Evolutionary conservation across 75 land plant genomes (phyloP), one percentile per base, ranked within the genome.

Genomic region (Selaginella tamariscina): DNA sequence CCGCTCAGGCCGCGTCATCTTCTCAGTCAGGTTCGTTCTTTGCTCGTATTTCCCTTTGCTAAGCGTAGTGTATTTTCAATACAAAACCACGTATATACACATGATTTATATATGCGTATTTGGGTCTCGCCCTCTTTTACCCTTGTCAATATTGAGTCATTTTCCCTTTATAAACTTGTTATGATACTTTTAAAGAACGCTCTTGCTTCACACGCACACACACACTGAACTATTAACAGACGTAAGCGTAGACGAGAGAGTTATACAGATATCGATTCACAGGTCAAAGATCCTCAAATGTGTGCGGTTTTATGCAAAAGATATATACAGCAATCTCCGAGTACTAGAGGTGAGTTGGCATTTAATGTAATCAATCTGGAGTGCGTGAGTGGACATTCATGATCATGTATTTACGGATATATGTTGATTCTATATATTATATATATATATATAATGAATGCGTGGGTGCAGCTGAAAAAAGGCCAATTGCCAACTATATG

Each of bases 401-500:
- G 49, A 5, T 39, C 23, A 1, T 59, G 49, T 5, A 39, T 39
- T 39, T 39, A 5, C 15, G 49, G 49, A 5, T 39, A 15, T 39
- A 5, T 5, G 49, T 39, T 39, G 49, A 39, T 39, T 39, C 11
- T 39, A 5, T 39, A 39, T n/a, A n/a, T n/a, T n/a, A n/a, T n/a
- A n/a, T n/a, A 39, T 15, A 39, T 5, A 5, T 15, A 39, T 39
- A 39, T 5, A 5, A 5, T 39, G 49, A 39, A 5, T 39, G 49
- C 15, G 49, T 27, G 70, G 56, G 1, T 29, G 8, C 1, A 11
- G 22, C 60, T 39, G 39, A 11, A 56, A 31, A 84, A 72, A 84
- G 94, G 80, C 94, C 94, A 55, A 66, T 81, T 18, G 64, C 75
- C 21, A 75, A 84, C 54, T 93, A 76, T 78, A 88, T 93, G 90